phyloP scores from a whole-genome alignment of 2,329 filamentous ascomycete species.

The Ascochyta clinopodiicola region DNA sequence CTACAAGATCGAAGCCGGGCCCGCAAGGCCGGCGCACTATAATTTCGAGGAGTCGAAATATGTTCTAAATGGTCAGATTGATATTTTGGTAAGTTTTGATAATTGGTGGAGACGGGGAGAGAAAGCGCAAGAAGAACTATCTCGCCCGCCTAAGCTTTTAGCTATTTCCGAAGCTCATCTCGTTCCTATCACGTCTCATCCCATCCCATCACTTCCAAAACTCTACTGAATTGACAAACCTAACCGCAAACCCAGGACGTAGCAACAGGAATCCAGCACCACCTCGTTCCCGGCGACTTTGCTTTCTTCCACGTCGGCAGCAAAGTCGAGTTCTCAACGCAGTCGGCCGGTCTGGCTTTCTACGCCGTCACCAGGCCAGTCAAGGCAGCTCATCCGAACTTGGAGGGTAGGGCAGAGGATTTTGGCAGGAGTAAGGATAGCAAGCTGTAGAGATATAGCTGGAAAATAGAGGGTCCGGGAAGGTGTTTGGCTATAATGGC shows the following conservation, averaged over 20 bases:
- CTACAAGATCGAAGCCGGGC: constrained; percentile 30
- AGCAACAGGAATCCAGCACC: constrained; percentile 26
- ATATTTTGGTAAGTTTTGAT: constrained; percentile 14
- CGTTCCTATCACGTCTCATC: too few species aligned
- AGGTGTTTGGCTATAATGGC: too few species aligned
- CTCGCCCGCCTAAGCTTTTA: too few species aligned
- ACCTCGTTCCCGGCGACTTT: constrained; percentile 28
- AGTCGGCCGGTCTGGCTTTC: constrained; percentile 24
- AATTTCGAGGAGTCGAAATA: constrained; percentile 30
- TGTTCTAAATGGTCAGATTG: constrained; percentile 27
- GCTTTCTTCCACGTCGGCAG: constrained; percentile 29
- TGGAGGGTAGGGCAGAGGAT: constrained; percentile 21
- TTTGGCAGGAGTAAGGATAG: neutral
- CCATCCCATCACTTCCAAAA: too few species aligned
- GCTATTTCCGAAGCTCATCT: too few species aligned
- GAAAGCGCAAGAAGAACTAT: neutral
- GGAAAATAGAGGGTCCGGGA: too few species aligned
- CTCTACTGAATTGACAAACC: too few species aligned
- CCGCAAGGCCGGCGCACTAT: constrained; percentile 22
- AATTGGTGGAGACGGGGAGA: neutral
- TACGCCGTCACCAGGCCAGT: constrained; percentile 29
- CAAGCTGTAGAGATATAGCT: neutral
- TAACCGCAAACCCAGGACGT: constrained; percentile 3
- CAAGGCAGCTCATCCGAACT: constrained; percentile 16
- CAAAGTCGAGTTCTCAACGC: constrained; percentile 30